Percentiles rank a stretch among this genome's conserved stretches.
Evolutionary conservation across 129 eudicot genomes (phyloP).

Genomic region (Pseudognaphalium luteoalbum): DNA sequence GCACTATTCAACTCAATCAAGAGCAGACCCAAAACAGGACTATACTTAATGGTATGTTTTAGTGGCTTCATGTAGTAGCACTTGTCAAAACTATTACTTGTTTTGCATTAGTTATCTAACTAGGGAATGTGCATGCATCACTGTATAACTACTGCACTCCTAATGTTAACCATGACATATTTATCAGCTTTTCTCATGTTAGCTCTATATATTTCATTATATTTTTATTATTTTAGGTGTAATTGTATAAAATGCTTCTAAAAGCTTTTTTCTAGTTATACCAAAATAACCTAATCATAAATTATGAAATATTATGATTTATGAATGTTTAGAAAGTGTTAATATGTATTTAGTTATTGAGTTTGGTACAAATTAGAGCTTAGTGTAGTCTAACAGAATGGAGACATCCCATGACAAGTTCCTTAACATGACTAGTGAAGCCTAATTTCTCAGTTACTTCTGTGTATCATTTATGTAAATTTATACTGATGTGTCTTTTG

Average conservation of each 20-base stretch:
- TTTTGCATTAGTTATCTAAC: slow-evolving; percentile 18
- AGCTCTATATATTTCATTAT: background rate
- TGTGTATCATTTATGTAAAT: slow-evolving; percentile 5
- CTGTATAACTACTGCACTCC: background rate
- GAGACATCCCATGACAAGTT: background rate
- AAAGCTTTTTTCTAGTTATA: background rate
- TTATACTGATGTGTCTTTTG: slow-evolving; percentile 29
- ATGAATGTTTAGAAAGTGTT: slow-evolving; percentile 1
- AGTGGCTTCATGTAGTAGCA: background rate
- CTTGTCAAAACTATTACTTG: background rate
- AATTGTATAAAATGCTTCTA: background rate
- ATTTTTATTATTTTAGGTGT: background rate
- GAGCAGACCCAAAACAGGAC: slow-evolving; percentile 29
- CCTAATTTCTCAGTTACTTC: background rate
- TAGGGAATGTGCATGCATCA: background rate
- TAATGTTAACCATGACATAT: background rate
- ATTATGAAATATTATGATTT: background rate
- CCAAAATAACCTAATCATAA: slow-evolving; percentile 16
- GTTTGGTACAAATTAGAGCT: background rate
- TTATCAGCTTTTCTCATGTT: background rate
- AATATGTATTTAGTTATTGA: background rate
- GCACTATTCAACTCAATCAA: slow-evolving; percentile 36
- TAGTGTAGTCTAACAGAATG: background rate
- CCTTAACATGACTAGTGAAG: background rate
- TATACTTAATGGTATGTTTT: slow-evolving; percentile 49